Base-by-base conservation (phyloP, 805 yeast species). In the Metschnikowia dekortorum region DNA sequence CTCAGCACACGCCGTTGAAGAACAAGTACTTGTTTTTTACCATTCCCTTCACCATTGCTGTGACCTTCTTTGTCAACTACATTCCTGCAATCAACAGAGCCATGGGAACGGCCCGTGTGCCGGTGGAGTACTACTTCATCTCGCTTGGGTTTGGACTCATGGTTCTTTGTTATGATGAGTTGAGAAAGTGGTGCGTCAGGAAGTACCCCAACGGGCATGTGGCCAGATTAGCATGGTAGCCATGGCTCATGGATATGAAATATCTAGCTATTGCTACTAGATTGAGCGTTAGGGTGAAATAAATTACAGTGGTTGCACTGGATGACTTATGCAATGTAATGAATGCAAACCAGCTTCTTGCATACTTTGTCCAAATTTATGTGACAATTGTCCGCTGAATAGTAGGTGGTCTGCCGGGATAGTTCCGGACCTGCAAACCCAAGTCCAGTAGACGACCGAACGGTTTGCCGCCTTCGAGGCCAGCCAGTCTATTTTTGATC, bases 71-170 rank as follows among this genome's bases (percentile, higher is more conserved):
- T 55, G 66, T 75, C 57, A 73, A 73, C 53, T 73, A 75, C 53
- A 64, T 70, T 38, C 76, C 77, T 5, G 68, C 69, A 46, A 61
- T 75, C 47, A 71, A 72, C 47, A 53, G 49, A 1, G 60, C 65
- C 14, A 58, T 76, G 52, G 70, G 65, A 5, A 64, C 78, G 1
- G 62, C 65, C 2, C 58, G 60, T 22, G 73, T 75, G 28, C 79
- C 79, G 7, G 75, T 68, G n/a, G 73, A 74, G 53, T 72, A 70
- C 58, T 77, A 69, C 56, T 72, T 78, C 53, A 69, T 75, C 40
- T 75, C 81, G 1, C 36, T 75, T 42, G 79, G 76, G 0, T 71
- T 78, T 56, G 81, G 80, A 14, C 33, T 60, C 2, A 59, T 68
- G n/a, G 67, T 76, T 8, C 52, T 76, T 39, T 39, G 57, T 5